Conservation (phyloP, 495 filamentous ascomycete genomes). For the Sphaerosporella brunnea region DNA sequence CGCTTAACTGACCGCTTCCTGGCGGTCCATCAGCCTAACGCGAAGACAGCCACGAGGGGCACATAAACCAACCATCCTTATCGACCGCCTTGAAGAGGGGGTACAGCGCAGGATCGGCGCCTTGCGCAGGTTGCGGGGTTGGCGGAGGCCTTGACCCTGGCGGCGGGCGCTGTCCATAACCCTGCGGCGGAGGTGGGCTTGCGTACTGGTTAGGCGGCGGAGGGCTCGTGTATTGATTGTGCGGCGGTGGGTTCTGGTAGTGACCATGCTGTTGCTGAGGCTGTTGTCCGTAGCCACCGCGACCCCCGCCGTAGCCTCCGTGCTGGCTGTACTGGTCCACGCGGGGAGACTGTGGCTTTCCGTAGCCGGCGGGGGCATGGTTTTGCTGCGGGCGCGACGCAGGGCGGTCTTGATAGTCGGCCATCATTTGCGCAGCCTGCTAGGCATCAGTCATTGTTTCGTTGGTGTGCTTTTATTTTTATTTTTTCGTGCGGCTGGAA, state of each 20-base stretch:
- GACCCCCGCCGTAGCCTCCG: conserved; percentile 1
- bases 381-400: conserved; percentile 9
- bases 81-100: conserved; percentile 86
- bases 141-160: conserved; percentile 29
- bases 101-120: conserved; percentile 55
- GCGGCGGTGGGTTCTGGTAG: conserved; percentile 18
- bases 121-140: conserved; percentile 27
- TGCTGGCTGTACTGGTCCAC: conserved; percentile 17
- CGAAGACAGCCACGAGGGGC: too few relatives aligned
- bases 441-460: conserved; percentile 9
- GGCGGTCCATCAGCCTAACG: conserved; percentile 1
- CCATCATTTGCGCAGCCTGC: conserved; percentile 40
- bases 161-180: conserved; percentile 20
- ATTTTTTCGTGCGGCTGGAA: conserved; percentile 5
- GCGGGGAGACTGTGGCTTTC: conserved; percentile 25
- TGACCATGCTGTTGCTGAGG: conserved; percentile 6
- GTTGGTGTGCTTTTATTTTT: too few relatives aligned
- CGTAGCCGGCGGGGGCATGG: conserved; percentile 10
- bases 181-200: conserved; percentile 18
- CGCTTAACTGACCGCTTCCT: conserved; percentile 66
- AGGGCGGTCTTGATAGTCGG: conserved; percentile 25
- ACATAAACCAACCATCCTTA: conserved; percentile 51
- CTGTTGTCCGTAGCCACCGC: not conserved
- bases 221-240: conserved; percentile 5
- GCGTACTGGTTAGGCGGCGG: conserved; percentile 14